A percentile compares a stretch with the other conserved stretches of the same genome.
Evolutionary conservation across 2,329 filamentous ascomycete species (phyloP).

Genomic region (Aspergillus latus): DNA sequence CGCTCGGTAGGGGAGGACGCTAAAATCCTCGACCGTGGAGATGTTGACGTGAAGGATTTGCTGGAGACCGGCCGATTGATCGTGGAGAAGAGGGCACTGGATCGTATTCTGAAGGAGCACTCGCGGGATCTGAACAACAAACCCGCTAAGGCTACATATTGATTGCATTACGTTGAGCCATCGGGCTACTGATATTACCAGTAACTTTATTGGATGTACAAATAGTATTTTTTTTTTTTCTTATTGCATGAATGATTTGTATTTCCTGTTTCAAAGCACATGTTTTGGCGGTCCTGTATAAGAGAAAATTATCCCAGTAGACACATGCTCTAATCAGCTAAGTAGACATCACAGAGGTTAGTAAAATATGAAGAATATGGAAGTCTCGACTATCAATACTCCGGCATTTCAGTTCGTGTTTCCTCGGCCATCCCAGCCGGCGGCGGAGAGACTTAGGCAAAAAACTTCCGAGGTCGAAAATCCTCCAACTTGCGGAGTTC

Average conservation of each 20-base stretch:
- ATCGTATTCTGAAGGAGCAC: slow-evolving; percentile 70
- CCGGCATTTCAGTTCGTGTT: no score
- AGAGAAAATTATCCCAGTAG: neutral
- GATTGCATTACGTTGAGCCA: slow-evolving; percentile 13
- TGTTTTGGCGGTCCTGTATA: neutral
- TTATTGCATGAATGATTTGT: slow-evolving; percentile 8
- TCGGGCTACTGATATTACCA: slow-evolving; percentile 8
- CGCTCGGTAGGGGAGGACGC: slow-evolving; percentile 65
- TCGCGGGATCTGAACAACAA: slow-evolving; percentile 41
- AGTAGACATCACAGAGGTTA: neutral
- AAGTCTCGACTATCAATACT: no score
- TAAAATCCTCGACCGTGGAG: slow-evolving; percentile 65
- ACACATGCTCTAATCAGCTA: neutral
- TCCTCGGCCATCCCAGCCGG: neutral
- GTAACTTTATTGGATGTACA: slow-evolving; percentile 27
- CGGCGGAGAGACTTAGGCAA: slow-evolving; percentile 24
- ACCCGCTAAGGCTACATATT: slow-evolving; percentile 38
- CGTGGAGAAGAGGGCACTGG: slow-evolving; percentile 78
- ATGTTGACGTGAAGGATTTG: slow-evolving; percentile 94
- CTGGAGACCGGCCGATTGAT: slow-evolving; percentile 81
- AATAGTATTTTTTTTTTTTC: slow-evolving; percentile 24
- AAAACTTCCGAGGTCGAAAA: slow-evolving; percentile 34
- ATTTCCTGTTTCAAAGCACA: neutral
- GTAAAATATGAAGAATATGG: no score
- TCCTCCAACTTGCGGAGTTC: slow-evolving; percentile 24